Evolutionary conservation across 768 basidiomycete species (phyloP).

Genomic region (Lentinula raphanica): DNA sequence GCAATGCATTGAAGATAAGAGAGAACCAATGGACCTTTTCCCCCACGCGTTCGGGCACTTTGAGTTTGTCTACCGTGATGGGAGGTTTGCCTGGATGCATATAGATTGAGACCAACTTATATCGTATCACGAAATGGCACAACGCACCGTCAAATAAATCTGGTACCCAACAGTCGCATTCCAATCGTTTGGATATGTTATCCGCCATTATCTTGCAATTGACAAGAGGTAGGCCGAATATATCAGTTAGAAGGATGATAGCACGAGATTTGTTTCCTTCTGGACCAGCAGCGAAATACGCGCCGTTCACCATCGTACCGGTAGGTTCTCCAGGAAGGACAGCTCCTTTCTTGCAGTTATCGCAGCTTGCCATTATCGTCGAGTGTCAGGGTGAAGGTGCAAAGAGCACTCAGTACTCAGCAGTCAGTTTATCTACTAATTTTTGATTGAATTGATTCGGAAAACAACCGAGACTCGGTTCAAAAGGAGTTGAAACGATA

Average conservation of each 20-base stretch:
- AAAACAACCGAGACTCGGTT: background rate
- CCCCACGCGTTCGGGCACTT: constrained; percentile 26
- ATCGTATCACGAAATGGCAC: background rate
- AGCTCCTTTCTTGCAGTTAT: constrained; percentile 36
- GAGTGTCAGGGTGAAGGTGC: background rate
- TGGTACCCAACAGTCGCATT: constrained; percentile 61
- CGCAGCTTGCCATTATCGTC: constrained; percentile 16
- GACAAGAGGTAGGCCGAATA: constrained; percentile 47
- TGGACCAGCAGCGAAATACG: constrained; percentile 38
- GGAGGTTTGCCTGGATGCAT: constrained; percentile 23
- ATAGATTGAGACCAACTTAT: background rate
- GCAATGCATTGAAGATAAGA: constrained; percentile 19
- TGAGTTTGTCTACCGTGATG: constrained; percentile 19
- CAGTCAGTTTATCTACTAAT: background rate
- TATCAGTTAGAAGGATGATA: constrained; percentile 51
- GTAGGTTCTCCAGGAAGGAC: constrained; percentile 41
- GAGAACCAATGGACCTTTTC: constrained; percentile 21
- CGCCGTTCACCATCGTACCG: constrained; percentile 34
- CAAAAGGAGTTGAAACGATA: background rate
- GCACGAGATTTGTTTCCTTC: constrained; percentile 28
- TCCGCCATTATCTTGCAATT: constrained; percentile 59
- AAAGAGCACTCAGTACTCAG: too few relatives aligned
- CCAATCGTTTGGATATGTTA: constrained; percentile 38
- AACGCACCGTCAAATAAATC: constrained; percentile 51
- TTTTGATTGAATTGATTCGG: background rate